phyloP scores from a whole-genome alignment of 805 yeast species.

The Ascoidea rubescens region DNA sequence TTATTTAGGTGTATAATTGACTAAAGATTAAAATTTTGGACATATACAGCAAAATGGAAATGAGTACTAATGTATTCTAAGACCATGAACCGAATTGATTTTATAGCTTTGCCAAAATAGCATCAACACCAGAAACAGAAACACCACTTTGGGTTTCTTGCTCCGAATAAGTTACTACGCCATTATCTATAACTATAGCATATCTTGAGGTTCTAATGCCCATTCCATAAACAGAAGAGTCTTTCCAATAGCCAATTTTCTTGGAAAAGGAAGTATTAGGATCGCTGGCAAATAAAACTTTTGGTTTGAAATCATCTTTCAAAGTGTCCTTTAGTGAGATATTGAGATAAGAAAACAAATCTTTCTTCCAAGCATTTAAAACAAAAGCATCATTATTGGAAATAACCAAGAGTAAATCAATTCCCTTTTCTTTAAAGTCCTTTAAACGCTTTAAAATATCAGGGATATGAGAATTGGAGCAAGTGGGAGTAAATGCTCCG shows the following conservation, averaged over 20 bases:
- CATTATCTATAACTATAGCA: constrained; percentile 54
- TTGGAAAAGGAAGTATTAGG: constrained; percentile 46
- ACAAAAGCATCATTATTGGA: constrained; percentile 67
- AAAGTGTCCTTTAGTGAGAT: constrained; percentile 10
- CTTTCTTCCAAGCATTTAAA: constrained; percentile 52
- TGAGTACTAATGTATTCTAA: too few species aligned
- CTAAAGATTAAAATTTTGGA: too few species aligned
- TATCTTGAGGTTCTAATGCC: constrained; percentile 56
- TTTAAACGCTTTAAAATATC: constrained; percentile 38
- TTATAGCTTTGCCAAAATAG: constrained; percentile 18
- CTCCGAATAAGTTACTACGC: constrained; percentile 34
- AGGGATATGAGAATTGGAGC: constrained; percentile 61
- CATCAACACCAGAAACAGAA: constrained; percentile 21
- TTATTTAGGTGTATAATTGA: too few species aligned
- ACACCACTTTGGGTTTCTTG: constrained; percentile 22
- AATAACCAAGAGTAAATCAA: constrained; percentile 47
- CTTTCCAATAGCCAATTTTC: constrained; percentile 43
- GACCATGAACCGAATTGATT: not conserved
- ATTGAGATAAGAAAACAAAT: constrained; percentile 15
- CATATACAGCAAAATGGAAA: too few species aligned
- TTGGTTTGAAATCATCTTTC: constrained; percentile 21
- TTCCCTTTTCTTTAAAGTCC: constrained; percentile 43
- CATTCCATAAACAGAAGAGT: constrained; percentile 37
- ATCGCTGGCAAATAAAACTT: constrained; percentile 51
- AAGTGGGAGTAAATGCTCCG: constrained; percentile 81